Base-by-base conservation (phyloP, 192 early-diverging fungal species). In the Coemansia sp. region DNA sequence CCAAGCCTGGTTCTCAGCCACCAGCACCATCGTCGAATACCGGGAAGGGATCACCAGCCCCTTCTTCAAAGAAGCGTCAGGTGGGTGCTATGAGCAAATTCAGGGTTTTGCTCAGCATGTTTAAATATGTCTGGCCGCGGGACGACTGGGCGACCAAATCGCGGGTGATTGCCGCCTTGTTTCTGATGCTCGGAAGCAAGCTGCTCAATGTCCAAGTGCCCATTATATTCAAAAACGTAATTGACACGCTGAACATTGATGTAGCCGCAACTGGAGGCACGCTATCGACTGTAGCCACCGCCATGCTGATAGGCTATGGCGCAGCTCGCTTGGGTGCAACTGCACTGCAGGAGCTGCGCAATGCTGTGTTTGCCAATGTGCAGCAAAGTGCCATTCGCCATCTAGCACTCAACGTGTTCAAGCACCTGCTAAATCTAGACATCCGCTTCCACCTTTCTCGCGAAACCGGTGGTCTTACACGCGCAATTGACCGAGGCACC, bases 401-500 rank as follows among this genome's bases (percentile, higher is more conserved):
- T 20, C 87, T 96, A 10, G 87, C 94, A 5, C 79, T 86, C 15
- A 85, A 88, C 53, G 92, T 97, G 5, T 99, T 95, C 81, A 82
- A 84, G 59, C 97, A 99, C 61, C 68, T 99, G 43, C 85, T 91
- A 44, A 61, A 83, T 41, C 74, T 98, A 42, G 96, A 99, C 53
- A 81, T 96, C 51, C 83, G 80, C 21, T 99, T 96, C 72, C 97
- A 99, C 71, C 70, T 98, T 14, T 83, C 84, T 15, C 82, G 95
- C 35, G 94, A 99, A 74, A 99, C 97, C 3, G 97, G 97, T 58
- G 97, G 94, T 3, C 79, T 99, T 37, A 94, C 91, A 36, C 83
- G 97, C 6, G 94, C 97, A 20, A 94, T 99, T 56, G 97, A 99
- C 75, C 83, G 97, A 18, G 91, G 91, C 55, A 93, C 85, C 50